A percentile compares a stretch with the other conserved stretches of the same genome.
Conservation (phyloP, 345 rosid genomes). For the Populus pruinosa region DNA sequence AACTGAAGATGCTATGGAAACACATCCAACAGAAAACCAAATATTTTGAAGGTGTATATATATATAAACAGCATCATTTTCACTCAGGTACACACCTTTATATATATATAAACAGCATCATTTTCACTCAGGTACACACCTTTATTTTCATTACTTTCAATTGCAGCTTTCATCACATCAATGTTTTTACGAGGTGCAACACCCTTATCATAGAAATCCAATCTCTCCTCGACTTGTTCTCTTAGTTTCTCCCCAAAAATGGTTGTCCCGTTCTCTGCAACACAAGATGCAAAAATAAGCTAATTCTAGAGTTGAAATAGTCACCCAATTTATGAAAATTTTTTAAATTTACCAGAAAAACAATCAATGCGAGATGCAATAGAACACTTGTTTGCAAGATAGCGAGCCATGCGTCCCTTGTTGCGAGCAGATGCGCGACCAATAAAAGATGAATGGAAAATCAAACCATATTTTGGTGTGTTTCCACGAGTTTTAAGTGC, state of each 20-base stretch:
- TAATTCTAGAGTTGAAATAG: background rate
- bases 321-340: background rate
- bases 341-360: constrained; percentile 57
- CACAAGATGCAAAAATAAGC: background rate
- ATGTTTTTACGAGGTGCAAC: constrained; percentile 93
- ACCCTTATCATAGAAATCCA: constrained; percentile 92
- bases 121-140: constrained; percentile 31
- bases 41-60: background rate
- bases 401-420: constrained; percentile 98
- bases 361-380: constrained; percentile 93
- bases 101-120: background rate
- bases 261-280: constrained; percentile 54
- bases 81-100: constrained; percentile 39
- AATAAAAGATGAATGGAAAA: constrained; percentile 90
- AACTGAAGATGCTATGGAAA: background rate
- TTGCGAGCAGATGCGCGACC: constrained; percentile 84
- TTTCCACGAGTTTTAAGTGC: constrained; percentile 93
- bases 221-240: constrained; percentile 92
- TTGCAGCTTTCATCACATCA: constrained; percentile 86
- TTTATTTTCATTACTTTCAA: constrained; percentile 46
- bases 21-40: background rate
- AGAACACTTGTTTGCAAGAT: constrained; percentile 92
- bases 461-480: constrained; percentile 92
- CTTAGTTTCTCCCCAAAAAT: constrained; percentile 84
- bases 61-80: background rate